A percentile compares a stretch with the other conserved stretches of the same genome.
Evolutionary conservation across 164 flowering plant species (phyloP).

Genomic region (Saururus chinensis): DNA sequence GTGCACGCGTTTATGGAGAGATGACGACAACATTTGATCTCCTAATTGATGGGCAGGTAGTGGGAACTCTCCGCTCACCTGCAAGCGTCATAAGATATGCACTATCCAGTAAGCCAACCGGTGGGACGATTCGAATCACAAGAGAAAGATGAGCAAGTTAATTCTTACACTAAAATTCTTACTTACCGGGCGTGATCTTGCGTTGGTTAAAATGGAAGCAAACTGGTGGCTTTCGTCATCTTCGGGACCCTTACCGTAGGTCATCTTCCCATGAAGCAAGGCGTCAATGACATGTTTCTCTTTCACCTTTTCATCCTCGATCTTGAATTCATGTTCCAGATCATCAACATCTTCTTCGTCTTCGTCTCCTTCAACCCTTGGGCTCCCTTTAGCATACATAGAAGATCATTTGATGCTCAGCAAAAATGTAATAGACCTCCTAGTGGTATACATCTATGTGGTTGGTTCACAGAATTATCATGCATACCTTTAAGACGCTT

Average conservation of each 20-base stretch:
- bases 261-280: conserved; percentile 94
- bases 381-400: conserved; percentile 45
- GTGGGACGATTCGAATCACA: neutral
- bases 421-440: neutral
- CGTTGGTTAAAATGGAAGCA: conserved; percentile 53
- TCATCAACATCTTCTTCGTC: conserved; percentile 95
- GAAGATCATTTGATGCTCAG: neutral
- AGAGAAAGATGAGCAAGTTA: neutral
- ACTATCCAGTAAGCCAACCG: too few species aligned
- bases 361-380: conserved; percentile 93
- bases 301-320: conserved; percentile 56
- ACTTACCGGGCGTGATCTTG: conserved; percentile 57
- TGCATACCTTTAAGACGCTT: conserved; percentile 97
- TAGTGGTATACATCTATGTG: neutral
- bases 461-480: neutral
- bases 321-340: conserved; percentile 81
- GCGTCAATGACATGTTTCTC: conserved; percentile 59
- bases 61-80: conserved; percentile 89
- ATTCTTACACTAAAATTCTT: neutral
- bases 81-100: conserved; percentile 2
- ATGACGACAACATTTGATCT: conserved; percentile 40
- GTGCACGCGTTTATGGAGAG: conserved; percentile 78
- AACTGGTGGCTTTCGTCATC: conserved; percentile 48
- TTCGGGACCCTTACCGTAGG: conserved; percentile 84
- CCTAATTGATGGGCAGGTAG: conserved; percentile 41